A percentile compares a stretch with the other conserved stretches of the same genome.
phyloP scores from a whole-genome alignment of 768 basidiomycete species.

The Leccinum olivaceopallidum region DNA sequence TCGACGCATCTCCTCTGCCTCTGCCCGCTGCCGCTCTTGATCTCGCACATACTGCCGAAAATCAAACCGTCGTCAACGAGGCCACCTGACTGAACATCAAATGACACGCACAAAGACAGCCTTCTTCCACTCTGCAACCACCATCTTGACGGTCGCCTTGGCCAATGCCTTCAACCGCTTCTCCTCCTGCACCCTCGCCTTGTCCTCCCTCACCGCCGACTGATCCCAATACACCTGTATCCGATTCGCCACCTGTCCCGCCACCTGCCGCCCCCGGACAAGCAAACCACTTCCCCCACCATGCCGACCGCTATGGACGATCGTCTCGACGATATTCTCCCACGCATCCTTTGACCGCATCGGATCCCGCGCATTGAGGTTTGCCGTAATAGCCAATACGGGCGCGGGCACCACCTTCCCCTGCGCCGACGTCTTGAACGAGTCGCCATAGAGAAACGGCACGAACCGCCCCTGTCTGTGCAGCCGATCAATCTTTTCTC shows the following conservation, averaged over 20 bases:
- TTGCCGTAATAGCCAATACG: conserved; percentile 7
- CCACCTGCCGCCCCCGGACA: conserved; percentile 42
- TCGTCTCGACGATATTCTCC: conserved; percentile 57
- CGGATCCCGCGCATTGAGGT: conserved; percentile 26
- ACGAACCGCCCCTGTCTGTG: conserved; percentile 37
- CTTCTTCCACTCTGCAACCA: conserved; percentile 83
- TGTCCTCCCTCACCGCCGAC: conserved; percentile 61
- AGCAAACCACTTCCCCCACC: conserved; percentile 10
- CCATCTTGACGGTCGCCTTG: conserved; percentile 67
- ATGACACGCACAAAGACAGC: conserved; percentile 69
- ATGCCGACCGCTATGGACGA: conserved; percentile 30
- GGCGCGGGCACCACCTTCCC: conserved; percentile 12
- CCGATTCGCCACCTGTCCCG: conserved; percentile 58
- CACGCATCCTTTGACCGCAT: conserved; percentile 47
- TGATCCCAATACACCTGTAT: conserved; percentile 77
- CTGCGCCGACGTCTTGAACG: conserved; percentile 3
- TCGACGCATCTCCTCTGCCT: conserved; percentile 75
- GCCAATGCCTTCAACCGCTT: conserved; percentile 63
- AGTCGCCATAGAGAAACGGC: conserved; percentile 38
- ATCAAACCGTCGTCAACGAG: not conserved
- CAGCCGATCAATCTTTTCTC: too few species aligned
- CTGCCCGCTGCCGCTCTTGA: conserved; percentile 57
- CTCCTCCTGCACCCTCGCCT: conserved; percentile 60
- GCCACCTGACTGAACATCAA: not conserved
- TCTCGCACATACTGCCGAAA: conserved; percentile 67